Conservation (phyloP, 2,329 filamentous ascomycete genomes). For the Exophiala mesophila region DNA sequence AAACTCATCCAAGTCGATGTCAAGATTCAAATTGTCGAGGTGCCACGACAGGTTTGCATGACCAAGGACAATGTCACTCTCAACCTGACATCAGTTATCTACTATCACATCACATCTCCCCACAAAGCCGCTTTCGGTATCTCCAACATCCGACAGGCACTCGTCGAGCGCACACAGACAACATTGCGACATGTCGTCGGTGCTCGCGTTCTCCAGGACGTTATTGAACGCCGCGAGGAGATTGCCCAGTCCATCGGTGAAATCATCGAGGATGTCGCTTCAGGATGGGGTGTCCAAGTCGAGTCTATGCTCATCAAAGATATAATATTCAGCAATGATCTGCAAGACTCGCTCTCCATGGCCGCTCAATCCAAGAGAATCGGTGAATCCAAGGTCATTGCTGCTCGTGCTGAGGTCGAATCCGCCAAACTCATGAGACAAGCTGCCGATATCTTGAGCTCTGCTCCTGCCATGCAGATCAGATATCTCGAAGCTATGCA, state of each 20-base stretch:
- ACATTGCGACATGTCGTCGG: slow-evolving; percentile 95
- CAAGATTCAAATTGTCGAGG: slow-evolving; percentile 97
- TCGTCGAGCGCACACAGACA: slow-evolving; percentile 95
- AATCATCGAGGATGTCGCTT: slow-evolving; percentile 93
- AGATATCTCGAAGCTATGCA: slow-evolving; percentile 98
- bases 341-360: slow-evolving; percentile 96
- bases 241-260: slow-evolving; percentile 91
- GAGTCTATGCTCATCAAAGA: slow-evolving; percentile 99
- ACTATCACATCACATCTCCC: slow-evolving; percentile 93
- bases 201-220: slow-evolving; percentile 90
- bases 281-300: slow-evolving; percentile 90
- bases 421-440: slow-evolving; percentile 73
- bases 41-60: slow-evolving; percentile 96
- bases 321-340: slow-evolving; percentile 91
- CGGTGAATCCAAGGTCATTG: slow-evolving; percentile 97
- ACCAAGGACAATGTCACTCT: slow-evolving; percentile 98
- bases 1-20: slow-evolving; percentile 87
- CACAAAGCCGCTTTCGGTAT: slow-evolving; percentile 98
- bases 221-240: slow-evolving; percentile 97
- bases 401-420: slow-evolving; percentile 93
- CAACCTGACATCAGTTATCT: slow-evolving; percentile 92
- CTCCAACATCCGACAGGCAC: slow-evolving; percentile 87
- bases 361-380: slow-evolving; percentile 97
- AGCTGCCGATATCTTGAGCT: slow-evolving; percentile 88
- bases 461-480: slow-evolving; percentile 96